phyloP scores from a whole-genome alignment of 257 asterid species.

The Pogostemon cablin region DNA sequence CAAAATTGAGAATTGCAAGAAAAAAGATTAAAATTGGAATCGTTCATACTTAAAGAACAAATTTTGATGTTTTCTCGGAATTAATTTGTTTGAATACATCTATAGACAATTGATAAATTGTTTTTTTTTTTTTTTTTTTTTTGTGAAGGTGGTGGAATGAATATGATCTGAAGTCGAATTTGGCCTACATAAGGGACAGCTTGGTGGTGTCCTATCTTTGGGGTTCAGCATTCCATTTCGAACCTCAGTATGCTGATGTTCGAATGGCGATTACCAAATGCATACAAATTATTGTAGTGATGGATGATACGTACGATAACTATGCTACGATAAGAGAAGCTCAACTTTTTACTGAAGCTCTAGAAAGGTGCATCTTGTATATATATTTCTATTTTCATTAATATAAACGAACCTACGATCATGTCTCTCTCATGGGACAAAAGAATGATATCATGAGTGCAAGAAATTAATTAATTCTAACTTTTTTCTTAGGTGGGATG shows the following conservation, averaged over 20 bases:
- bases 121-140: background rate
- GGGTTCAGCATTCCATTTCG: constrained; percentile 26
- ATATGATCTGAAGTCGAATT: constrained; percentile 35
- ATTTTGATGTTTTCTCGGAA: too few species aligned
- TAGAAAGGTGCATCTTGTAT: constrained; percentile 30
- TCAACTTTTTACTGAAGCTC: constrained; percentile 24
- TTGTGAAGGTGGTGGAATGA: constrained; percentile 44
- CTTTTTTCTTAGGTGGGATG: too few species aligned
- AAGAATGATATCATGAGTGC: too few species aligned
- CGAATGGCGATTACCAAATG: constrained; percentile 26
- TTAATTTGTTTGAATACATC: background rate
- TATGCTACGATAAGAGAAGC: constrained; percentile 40
- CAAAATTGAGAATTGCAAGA: too few species aligned
- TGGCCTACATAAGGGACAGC: constrained; percentile 39
- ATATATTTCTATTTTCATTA: too few species aligned
- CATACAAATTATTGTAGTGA: background rate
- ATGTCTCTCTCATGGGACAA: too few species aligned
- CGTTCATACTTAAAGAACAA: too few species aligned
- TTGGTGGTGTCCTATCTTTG: constrained; percentile 33
- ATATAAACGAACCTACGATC: too few species aligned
- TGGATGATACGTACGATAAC: constrained; percentile 42
- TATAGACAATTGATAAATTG: background rate
- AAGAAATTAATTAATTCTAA: too few species aligned
- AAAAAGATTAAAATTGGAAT: too few species aligned
- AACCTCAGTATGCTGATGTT: constrained; percentile 28